Conservation (phyloP, 169 alveolate genomes). For the Eimeria sp. region DNA sequence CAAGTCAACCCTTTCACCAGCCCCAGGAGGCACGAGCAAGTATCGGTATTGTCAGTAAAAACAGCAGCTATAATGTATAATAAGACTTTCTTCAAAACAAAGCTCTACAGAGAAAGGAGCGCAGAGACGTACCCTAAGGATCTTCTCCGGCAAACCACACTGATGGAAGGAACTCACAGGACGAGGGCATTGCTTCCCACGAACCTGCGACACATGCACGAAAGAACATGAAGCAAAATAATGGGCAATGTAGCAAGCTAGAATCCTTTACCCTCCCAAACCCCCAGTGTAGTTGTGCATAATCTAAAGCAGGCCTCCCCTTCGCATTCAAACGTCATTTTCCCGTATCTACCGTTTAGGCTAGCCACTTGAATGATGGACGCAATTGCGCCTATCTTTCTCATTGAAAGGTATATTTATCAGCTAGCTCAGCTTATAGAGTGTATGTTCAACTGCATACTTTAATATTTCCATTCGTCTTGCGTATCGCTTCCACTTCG, state of each 20-base stretch:
- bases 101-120: not conserved
- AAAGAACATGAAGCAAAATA: not conserved
- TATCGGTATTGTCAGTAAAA: not conserved
- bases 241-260: not conserved
- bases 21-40: not conserved
- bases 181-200: slow-evolving; percentile 97
- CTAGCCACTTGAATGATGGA: too few relatives aligned
- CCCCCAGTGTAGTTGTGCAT: not conserved
- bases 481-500: slow-evolving; percentile 94
- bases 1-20: not conserved
- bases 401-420: not conserved
- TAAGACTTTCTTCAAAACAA: not conserved
- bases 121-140: slow-evolving; percentile 88
- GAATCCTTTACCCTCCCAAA: not conserved
- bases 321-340: not conserved
- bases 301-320: not conserved
- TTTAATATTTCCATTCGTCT: slow-evolving; percentile 93
- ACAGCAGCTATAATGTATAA: not conserved
- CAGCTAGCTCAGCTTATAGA: not conserved
- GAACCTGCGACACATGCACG: slow-evolving; percentile 18
- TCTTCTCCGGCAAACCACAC: slow-evolving; percentile 98
- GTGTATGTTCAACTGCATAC: slow-evolving; percentile 81
- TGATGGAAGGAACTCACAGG: slow-evolving; percentile 98
- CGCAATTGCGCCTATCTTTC: not conserved
- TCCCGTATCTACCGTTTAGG: not conserved